phyloP scores from a whole-genome alignment of 129 eudicot genomes.

The Lactuca sativa region DNA sequence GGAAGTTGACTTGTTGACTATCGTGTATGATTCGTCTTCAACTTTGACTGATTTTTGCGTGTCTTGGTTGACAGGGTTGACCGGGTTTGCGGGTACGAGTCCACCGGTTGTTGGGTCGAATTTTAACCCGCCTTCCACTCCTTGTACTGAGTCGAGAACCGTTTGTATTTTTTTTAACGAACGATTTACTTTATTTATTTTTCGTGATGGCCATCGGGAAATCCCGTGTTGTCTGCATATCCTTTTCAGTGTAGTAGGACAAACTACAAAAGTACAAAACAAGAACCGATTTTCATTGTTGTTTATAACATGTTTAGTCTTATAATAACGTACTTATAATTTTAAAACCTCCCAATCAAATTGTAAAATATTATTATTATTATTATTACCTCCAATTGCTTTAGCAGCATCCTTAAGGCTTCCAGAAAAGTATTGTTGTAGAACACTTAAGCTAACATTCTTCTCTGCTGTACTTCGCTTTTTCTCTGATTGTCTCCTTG shows the following conservation, averaged over 20 bases:
- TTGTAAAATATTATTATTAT: slow-evolving; percentile 13
- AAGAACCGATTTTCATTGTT: background rate
- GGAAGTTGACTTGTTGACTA: slow-evolving; percentile 29
- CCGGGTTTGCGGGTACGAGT: slow-evolving; percentile 59
- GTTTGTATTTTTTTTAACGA: slow-evolving; percentile 80
- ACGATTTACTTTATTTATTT: slow-evolving; percentile 92
- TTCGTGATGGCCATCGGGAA: slow-evolving; percentile 96
- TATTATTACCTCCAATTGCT: slow-evolving; percentile 73
- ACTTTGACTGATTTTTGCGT: slow-evolving; percentile 44
- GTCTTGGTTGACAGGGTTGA: slow-evolving; percentile 44
- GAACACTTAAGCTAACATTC: slow-evolving; percentile 68
- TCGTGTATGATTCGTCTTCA: slow-evolving; percentile 40
- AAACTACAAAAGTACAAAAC: slow-evolving; percentile 62
- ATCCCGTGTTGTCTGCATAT: slow-evolving; percentile 94
- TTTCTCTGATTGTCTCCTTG: slow-evolving; percentile 56
- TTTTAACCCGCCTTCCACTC: slow-evolving; percentile 87
- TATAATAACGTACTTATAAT: background rate
- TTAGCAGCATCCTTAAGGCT: slow-evolving; percentile 96
- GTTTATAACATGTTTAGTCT: too few species aligned
- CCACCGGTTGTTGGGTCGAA: slow-evolving; percentile 73
- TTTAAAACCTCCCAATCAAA: background rate
- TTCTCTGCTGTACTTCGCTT: slow-evolving; percentile 74
- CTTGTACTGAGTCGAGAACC: slow-evolving; percentile 87
- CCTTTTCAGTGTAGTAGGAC: slow-evolving; percentile 94
- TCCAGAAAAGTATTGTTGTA: slow-evolving; percentile 90